A percentile compares a stretch with the other conserved stretches of the same genome.
These are phyloP conservation scores for Chlorophyllum brunneum DNA, from an alignment of 768 basidiomycete genomes.

Conservation along the genomic window DNA sequence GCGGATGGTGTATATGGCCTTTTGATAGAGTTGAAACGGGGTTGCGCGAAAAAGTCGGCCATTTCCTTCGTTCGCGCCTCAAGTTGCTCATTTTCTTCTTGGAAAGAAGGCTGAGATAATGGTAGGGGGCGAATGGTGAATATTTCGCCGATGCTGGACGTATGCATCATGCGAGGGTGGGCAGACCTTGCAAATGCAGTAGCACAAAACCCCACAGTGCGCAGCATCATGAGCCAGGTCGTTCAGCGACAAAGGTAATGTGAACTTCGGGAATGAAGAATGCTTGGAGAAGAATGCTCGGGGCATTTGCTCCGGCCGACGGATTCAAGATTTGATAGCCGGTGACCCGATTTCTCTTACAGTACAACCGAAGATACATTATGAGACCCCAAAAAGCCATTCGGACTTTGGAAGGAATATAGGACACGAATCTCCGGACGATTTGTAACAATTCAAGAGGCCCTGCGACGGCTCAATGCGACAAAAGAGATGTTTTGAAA, in stretches of 20 bases:
- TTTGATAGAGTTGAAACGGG: constrained; percentile 70
- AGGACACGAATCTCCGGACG: no score
- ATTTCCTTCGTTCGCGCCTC: constrained; percentile 59
- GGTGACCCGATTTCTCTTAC: neutral
- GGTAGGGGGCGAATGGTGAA: constrained; percentile 40
- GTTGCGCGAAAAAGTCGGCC: constrained; percentile 67
- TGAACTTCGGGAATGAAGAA: no score
- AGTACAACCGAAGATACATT: no score
- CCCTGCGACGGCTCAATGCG: no score
- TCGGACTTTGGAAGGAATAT: no score
- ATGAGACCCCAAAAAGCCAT: no score
- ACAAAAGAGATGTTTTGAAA: no score
- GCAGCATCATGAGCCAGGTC: constrained; percentile 3
- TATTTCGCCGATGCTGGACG: constrained; percentile 27
- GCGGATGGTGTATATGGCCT: constrained; percentile 78
- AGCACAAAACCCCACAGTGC: neutral
- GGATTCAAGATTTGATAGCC: neutral
- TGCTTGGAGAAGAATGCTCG: no score
- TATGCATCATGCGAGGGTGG: constrained; percentile 6
- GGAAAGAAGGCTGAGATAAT: constrained; percentile 51
- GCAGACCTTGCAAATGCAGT: neutral
- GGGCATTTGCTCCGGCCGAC: neutral
- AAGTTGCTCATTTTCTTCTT: constrained; percentile 58
- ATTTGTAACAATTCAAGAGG: no score
- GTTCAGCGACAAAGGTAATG: neutral